Conservation (phyloP, 805 yeast species). For the Myxozyma geophila region DNA sequence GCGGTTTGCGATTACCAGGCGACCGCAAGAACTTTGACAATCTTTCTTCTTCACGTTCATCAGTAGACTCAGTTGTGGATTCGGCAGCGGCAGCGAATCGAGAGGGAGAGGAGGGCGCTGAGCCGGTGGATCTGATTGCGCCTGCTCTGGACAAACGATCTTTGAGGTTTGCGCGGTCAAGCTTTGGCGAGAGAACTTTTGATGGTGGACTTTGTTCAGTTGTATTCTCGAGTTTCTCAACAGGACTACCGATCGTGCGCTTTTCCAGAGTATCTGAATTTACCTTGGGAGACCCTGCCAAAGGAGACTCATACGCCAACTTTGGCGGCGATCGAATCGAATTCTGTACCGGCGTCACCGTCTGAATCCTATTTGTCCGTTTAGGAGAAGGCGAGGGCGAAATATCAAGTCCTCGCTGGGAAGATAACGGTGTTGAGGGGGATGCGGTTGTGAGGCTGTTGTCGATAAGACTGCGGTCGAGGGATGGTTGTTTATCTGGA, state of each 20-base stretch:
- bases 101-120: neutral
- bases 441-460: neutral
- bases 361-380: neutral
- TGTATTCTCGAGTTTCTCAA: too few species aligned
- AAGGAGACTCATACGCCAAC: neutral
- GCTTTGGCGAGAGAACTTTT: too few species aligned
- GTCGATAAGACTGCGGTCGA: neutral
- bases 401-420: neutral
- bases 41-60: constrained; percentile 31
- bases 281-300: neutral
- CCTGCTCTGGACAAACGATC: neutral
- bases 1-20: constrained; percentile 1
- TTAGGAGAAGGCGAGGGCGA: constrained; percentile 4
- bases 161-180: neutral
- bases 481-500: neutral
- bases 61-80: neutral
- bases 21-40: constrained; percentile 26
- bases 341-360: neutral
- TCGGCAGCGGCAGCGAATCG: neutral
- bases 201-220: too few species aligned
- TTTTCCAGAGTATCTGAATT: neutral
- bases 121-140: neutral
- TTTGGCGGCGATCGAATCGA: neutral
- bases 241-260: too few species aligned
- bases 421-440: neutral